These are phyloP conservation scores for Pseudonitzschia pungens DNA, from an alignment of 108 stramenopile genomes.

Conservation along the genomic window DNA sequence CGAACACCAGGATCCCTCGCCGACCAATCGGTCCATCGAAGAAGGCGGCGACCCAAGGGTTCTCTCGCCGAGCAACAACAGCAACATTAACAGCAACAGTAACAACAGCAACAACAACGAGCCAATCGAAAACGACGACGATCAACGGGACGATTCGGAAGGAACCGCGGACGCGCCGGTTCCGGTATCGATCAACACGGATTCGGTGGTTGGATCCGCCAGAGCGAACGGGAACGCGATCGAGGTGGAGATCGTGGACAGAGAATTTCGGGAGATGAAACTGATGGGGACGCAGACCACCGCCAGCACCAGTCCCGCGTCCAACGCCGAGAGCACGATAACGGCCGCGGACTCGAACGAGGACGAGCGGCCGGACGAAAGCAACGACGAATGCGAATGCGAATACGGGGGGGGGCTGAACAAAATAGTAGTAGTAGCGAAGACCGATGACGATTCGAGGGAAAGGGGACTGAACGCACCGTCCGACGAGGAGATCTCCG, in stretches of 20 bases:
- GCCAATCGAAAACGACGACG: background rate
- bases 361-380: too few relatives aligned
- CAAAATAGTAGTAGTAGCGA: background rate
- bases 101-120: too few relatives aligned
- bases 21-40: too few relatives aligned
- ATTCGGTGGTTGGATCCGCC: background rate
- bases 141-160: background rate
- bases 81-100: too few relatives aligned
- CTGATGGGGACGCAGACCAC: background rate
- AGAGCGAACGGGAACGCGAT: background rate
- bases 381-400: background rate
- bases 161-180: background rate
- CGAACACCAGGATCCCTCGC: too few relatives aligned
- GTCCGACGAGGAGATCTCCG: background rate
- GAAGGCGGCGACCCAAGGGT: background rate
- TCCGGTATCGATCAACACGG: background rate
- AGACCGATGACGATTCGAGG: too few relatives aligned
- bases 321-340: slow-evolving; percentile 2
- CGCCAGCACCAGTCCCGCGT: background rate
- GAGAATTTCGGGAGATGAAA: background rate
- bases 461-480: too few relatives aligned
- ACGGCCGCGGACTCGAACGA: slow-evolving; percentile 2
- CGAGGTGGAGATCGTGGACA: background rate
- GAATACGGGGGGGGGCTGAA: background rate
- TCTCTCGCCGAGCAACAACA: too few relatives aligned